Evolutionary conservation across 2,329 filamentous ascomycete species (phyloP).

Genomic region (Penicillium sp.): DNA sequence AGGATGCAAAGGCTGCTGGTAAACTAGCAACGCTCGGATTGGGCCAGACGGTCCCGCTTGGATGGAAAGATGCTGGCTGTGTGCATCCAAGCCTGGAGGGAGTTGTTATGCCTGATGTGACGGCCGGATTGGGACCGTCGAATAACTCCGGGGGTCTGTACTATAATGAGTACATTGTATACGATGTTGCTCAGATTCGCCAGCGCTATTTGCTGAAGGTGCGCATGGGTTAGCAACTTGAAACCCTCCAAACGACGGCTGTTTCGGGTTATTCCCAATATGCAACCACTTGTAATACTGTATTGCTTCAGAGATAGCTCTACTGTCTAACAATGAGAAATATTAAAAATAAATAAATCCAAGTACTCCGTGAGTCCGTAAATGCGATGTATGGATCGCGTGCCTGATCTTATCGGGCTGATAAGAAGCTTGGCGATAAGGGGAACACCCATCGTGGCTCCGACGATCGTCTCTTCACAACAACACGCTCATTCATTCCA

Average conservation of each 20-base stretch:
- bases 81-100: conserved; percentile 64
- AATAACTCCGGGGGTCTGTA: conserved; percentile 12
- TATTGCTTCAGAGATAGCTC: no score
- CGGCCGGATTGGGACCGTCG: background rate
- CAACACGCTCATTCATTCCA: background rate
- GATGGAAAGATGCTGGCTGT: conserved; percentile 71
- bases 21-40: conserved; percentile 67
- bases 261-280: no score
- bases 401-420: no score
- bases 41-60: conserved; percentile 59
- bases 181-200: conserved; percentile 47
- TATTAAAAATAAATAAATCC: no score
- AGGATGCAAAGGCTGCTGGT: conserved; percentile 57
- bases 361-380: no score
- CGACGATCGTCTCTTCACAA: no score
- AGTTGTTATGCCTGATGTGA: conserved; percentile 55
- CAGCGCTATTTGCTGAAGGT: conserved; percentile 44
- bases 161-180: conserved; percentile 49
- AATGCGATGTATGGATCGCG: no score
- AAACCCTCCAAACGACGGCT: background rate
- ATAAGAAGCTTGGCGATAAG: no score
- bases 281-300: no score
- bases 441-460: no score
- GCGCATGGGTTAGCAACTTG: conserved; percentile 25
- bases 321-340: no score